Percentiles rank a stretch among this genome's conserved stretches.
Evolutionary conservation across 2,329 filamentous ascomycete species (phyloP).

Genomic region (Rutstroemia sp.): DNA sequence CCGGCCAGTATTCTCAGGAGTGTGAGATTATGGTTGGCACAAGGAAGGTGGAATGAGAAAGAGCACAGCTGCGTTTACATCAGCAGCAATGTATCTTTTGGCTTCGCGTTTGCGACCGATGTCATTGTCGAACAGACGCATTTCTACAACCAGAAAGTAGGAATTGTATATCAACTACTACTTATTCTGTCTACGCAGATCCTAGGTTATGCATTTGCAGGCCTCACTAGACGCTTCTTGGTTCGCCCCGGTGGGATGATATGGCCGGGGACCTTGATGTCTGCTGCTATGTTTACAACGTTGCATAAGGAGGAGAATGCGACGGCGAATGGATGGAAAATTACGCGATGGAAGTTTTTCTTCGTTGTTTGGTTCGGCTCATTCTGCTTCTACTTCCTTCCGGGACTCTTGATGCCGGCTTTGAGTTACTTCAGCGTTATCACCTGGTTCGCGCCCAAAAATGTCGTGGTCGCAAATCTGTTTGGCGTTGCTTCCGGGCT

Average conservation of each 20-base stretch:
- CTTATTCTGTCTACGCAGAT: slow-evolving; percentile 83
- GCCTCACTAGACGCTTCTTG: slow-evolving; percentile 71
- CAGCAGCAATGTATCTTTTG: slow-evolving; percentile 83
- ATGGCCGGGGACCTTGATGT: slow-evolving; percentile 84
- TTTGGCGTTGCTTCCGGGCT: slow-evolving; percentile 82
- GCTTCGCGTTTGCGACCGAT: slow-evolving; percentile 83
- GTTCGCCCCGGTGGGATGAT: slow-evolving; percentile 86
- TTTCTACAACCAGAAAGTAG: slow-evolving; percentile 78
- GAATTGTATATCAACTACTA: slow-evolving; percentile 70
- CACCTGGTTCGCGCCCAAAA: slow-evolving; percentile 83
- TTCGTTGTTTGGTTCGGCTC: slow-evolving; percentile 62
- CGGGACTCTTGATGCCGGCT: slow-evolving; percentile 73
- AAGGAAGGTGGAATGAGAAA: slow-evolving; percentile 81
- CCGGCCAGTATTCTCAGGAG: slow-evolving; percentile 27
- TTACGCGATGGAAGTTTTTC: slow-evolving; percentile 81
- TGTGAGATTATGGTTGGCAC: slow-evolving; percentile 66
- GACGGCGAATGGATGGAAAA: slow-evolving; percentile 72
- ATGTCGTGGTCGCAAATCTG: slow-evolving; percentile 77
- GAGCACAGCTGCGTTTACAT: slow-evolving; percentile 86
- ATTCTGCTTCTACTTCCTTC: slow-evolving; percentile 79
- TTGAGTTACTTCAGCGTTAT: slow-evolving; percentile 85
- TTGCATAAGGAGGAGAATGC: slow-evolving; percentile 81
- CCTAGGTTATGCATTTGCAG: slow-evolving; percentile 79
- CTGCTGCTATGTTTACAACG: slow-evolving; percentile 81
- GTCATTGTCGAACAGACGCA: slow-evolving; percentile 86